A percentile compares a stretch with the other conserved stretches of the same genome.
These are phyloP conservation scores for Rhynchospora tenuis DNA, from an alignment of 176 grass and related monocot species.

Conservation along the genomic window DNA sequence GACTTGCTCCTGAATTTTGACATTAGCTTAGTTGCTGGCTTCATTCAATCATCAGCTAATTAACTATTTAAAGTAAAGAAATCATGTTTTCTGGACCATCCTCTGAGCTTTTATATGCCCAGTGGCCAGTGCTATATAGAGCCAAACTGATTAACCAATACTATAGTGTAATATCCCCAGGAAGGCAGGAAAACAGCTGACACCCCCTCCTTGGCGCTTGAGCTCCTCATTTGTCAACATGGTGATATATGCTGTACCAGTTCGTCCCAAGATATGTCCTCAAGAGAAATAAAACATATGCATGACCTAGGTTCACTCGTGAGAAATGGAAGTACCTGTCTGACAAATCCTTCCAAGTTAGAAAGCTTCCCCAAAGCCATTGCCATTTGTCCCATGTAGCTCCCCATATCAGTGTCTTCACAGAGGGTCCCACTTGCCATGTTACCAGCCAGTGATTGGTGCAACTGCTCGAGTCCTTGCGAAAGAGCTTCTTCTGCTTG, in stretches of 20 bases:
- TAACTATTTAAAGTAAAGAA: background rate
- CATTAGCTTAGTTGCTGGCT: background rate
- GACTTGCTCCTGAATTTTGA: background rate
- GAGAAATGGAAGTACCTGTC: constrained; percentile 46
- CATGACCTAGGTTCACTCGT: background rate
- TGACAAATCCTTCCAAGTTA: constrained; percentile 79
- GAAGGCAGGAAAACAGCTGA: background rate
- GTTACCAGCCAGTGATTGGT: constrained; percentile 57
- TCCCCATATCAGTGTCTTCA: constrained; percentile 33
- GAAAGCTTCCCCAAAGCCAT: constrained; percentile 68
- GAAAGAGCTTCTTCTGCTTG: constrained; percentile 94
- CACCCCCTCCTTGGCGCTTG: background rate
- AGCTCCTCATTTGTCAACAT: background rate
- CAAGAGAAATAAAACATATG: background rate
- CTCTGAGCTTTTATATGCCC: background rate
- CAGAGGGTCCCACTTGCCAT: constrained; percentile 45
- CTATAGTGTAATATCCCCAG: background rate
- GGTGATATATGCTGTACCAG: background rate
- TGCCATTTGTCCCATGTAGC: constrained; percentile 90
- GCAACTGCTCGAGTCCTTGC: constrained; percentile 78
- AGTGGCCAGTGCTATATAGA: background rate
- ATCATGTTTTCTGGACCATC: background rate
- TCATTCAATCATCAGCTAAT: background rate
- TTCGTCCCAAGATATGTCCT: background rate
- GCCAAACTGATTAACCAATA: background rate